These are phyloP conservation scores for Penicillium odoratum DNA, from an alignment of 495 filamentous ascomycete species.

Conservation along the genomic window DNA sequence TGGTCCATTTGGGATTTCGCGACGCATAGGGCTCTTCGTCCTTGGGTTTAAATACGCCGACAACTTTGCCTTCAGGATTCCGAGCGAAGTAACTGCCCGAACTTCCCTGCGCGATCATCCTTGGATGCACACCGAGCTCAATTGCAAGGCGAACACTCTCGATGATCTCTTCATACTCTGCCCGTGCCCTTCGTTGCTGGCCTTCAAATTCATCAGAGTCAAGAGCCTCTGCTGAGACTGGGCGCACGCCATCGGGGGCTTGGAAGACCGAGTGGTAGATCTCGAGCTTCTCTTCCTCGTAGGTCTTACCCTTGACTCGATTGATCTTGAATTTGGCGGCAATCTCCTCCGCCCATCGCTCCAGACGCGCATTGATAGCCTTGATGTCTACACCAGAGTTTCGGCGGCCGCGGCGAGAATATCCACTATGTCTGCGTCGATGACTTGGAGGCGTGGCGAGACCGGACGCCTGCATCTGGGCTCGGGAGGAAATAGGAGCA, in stretches of 20 bases:
- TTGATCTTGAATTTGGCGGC: conserved; percentile 93
- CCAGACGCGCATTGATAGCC: conserved; percentile 94
- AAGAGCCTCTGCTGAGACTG: conserved; percentile 72
- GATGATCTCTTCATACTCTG: conserved; percentile 84
- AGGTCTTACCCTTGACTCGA: conserved; percentile 69
- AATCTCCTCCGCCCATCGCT: conserved; percentile 98
- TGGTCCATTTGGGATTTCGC: conserved; percentile 92
- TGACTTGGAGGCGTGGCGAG: conserved; percentile 40
- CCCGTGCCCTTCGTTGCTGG: conserved; percentile 63
- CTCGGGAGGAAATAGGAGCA: conserved; percentile 59
- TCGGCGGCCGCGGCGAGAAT: conserved; percentile 59
- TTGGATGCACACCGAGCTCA: conserved; percentile 87
- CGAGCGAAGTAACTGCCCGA: conserved; percentile 98
- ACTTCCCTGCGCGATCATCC: conserved; percentile 94
- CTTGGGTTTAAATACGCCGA: conserved; percentile 98
- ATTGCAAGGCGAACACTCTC: conserved; percentile 89
- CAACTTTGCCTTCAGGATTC: conserved; percentile 86
- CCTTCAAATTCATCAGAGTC: conserved; percentile 57
- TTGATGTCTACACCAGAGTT: conserved; percentile 97
- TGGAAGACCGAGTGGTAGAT: conserved; percentile 98
- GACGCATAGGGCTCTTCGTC: conserved; percentile 97
- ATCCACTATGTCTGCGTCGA: conserved; percentile 47
- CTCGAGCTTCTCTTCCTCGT: conserved; percentile 84
- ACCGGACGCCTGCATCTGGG: conserved; percentile 48
- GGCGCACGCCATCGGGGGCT: conserved; percentile 77